These are phyloP conservation scores for Pichia cabralensis DNA, from an alignment of 805 yeast genomes.

Conservation along the genomic window DNA sequence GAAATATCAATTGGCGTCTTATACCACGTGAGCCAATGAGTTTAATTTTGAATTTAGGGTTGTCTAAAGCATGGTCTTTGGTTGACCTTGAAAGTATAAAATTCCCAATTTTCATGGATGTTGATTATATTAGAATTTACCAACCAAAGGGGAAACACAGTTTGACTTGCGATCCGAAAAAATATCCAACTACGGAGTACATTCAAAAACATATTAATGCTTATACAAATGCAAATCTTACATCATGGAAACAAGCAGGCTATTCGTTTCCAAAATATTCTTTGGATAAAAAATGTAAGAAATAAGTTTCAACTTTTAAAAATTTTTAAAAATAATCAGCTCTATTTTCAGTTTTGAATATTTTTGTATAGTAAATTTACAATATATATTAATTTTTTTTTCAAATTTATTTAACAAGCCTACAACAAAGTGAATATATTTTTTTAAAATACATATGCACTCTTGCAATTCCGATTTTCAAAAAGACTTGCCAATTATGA, in stretches of 20 bases:
- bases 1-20: slow-evolving; percentile 58
- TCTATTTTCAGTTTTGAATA: too few species aligned
- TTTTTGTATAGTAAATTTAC: too few species aligned
- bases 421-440: too few species aligned
- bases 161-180: slow-evolving; percentile 31
- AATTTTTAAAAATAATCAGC: too few species aligned
- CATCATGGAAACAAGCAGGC: slow-evolving; percentile 32
- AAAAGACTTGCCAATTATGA: too few species aligned
- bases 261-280: slow-evolving; percentile 25
- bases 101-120: slow-evolving; percentile 29
- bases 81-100: slow-evolving; percentile 28
- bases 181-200: slow-evolving; percentile 28
- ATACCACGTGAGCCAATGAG: slow-evolving; percentile 85
- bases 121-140: slow-evolving; percentile 33
- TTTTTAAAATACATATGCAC: too few species aligned
- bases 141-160: slow-evolving; percentile 25
- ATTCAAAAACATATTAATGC: slow-evolving; percentile 14
- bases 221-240: slow-evolving; percentile 27
- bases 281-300: slow-evolving; percentile 2
- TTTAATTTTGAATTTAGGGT: slow-evolving; percentile 66
- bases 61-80: slow-evolving; percentile 45
- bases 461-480: too few species aligned
- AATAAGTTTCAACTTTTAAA: too few species aligned
- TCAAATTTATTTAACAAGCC: too few species aligned
- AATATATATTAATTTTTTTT: too few species aligned